These are phyloP conservation scores for Arabis hirsuta DNA, from an alignment of 345 rosid genomes.

Conservation along the genomic window DNA sequence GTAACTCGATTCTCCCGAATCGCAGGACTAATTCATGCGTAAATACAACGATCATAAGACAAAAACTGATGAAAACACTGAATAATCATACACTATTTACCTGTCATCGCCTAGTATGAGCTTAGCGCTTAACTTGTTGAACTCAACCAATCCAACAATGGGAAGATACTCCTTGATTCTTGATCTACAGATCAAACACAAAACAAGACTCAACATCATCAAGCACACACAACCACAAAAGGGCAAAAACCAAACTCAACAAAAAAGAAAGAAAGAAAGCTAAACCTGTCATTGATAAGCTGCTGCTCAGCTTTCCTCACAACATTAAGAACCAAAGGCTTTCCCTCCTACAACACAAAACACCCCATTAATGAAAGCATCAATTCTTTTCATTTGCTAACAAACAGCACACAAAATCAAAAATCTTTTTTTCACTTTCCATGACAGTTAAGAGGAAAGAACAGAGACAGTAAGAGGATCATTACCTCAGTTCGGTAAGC, in stretches of 20 bases:
- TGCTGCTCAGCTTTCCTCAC: slow-evolving; percentile 82
- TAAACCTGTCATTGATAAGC: slow-evolving; percentile 67
- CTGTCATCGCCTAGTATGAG: slow-evolving; percentile 79
- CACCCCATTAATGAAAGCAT: slow-evolving; percentile 22
- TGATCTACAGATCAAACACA: slow-evolving; percentile 48
- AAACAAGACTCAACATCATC: slow-evolving; percentile 24
- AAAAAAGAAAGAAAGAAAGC: neutral
- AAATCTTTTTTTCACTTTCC: neutral
- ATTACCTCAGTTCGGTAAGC: slow-evolving; percentile 93
- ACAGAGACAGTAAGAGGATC: slow-evolving; percentile 8
- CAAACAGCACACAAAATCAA: neutral
- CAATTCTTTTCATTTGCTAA: neutral
- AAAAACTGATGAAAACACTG: slow-evolving; percentile 15
- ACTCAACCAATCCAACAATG: slow-evolving; percentile 79
- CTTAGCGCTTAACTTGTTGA: slow-evolving; percentile 86
- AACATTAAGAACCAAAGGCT: slow-evolving; percentile 74
- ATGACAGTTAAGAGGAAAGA: slow-evolving; percentile 2
- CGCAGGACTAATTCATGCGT: slow-evolving; percentile 60
- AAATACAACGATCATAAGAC: slow-evolving; percentile 7
- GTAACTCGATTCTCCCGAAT: slow-evolving; percentile 73
- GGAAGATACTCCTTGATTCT: slow-evolving; percentile 87
- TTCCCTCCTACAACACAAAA: slow-evolving; percentile 61
- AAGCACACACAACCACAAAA: neutral
- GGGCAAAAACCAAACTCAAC: neutral
- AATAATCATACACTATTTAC: slow-evolving; percentile 29